Base-by-base conservation (phyloP, 805 yeast genomes). In the Metschnikowia drakensbergensis region DNA sequence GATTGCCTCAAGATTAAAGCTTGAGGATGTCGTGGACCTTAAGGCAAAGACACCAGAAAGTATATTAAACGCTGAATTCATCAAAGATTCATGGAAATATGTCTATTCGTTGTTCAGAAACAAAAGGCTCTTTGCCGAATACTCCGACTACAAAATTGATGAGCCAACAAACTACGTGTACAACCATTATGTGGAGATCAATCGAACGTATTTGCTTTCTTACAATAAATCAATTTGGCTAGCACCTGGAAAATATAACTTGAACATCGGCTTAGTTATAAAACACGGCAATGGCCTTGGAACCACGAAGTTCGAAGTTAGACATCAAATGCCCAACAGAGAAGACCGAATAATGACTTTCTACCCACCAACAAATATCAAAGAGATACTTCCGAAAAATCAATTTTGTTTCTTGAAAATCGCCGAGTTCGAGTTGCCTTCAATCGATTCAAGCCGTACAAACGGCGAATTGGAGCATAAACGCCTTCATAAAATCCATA, bases 251-350 rank as follows among this genome's bases (percentile, higher is more conserved):
- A 58, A 60, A 10, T 80, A 80, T 58, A 79, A 79, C 52, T 58
- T 79, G 28, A 72, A 79, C 38, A 71, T 79, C 44, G 84, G 81
- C 0, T 58, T 80, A 26, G 76, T 79, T 5, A 65, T 80, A n/a
- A 76, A 77, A 45, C 74, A 76, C 50, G 80, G 79, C 1, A 66
- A 70, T 45, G 86, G 86, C 0, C 61, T 82, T 27, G 85, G 84
- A 2, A 80, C 84, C 11, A 78, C 82, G 13, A 73, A 74, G 54
- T 81, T 82, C 54, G 78, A 73, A 54, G 66, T 81, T 6, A 57
- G 60, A 17, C 68, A 68, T 48, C 50, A 63, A 30, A 59, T 63
- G 26, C 59, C 59, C 1, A 53, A 61, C 2, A 64, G 64, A 6
- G 56, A 64, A 11, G 58, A 58, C 22, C 51, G 68, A 2, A 50